phyloP scores from a whole-genome alignment of 768 basidiomycete species.

The Daedalea quercina region DNA sequence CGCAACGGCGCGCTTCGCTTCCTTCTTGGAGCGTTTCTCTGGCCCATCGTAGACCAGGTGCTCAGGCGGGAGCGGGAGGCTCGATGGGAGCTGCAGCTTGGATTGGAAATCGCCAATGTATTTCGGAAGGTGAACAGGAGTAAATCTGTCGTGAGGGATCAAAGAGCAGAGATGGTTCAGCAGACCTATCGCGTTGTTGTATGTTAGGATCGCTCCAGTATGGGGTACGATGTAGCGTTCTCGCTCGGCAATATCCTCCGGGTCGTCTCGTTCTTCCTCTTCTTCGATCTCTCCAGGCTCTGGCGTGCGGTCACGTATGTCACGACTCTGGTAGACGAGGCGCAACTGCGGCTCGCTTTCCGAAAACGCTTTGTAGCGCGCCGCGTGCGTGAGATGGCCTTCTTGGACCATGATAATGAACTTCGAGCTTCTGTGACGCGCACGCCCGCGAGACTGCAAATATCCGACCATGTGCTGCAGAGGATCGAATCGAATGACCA shows the following conservation, averaged over 20 bases:
- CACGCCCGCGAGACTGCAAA: slow-evolving; percentile 84
- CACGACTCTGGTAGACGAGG: slow-evolving; percentile 50
- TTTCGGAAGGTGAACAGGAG: slow-evolving; percentile 48
- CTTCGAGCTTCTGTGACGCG: slow-evolving; percentile 66
- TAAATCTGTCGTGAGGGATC: slow-evolving; percentile 68
- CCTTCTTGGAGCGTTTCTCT: slow-evolving; percentile 57
- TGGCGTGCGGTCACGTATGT: slow-evolving; percentile 27
- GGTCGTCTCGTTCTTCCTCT: slow-evolving; percentile 39
- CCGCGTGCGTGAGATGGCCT: slow-evolving; percentile 45
- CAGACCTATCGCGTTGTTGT: slow-evolving; percentile 64
- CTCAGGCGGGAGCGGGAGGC: slow-evolving; percentile 50
- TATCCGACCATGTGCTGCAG: slow-evolving; percentile 82
- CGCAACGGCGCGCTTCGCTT: slow-evolving; percentile 78
- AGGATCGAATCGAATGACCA: slow-evolving; percentile 81
- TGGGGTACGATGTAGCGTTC: slow-evolving; percentile 67
- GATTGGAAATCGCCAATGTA: slow-evolving; percentile 55
- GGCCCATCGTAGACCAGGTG: slow-evolving; percentile 58
- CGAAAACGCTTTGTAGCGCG: slow-evolving; percentile 52
- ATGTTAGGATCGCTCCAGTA: slow-evolving; percentile 76
- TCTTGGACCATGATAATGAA: slow-evolving; percentile 79
- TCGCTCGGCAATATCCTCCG: slow-evolving; percentile 53
- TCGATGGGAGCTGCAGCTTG: slow-evolving; percentile 59
- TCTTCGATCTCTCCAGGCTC: slow-evolving; percentile 24
- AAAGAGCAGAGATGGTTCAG: slow-evolving; percentile 73
- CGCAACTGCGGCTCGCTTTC: slow-evolving; percentile 61